phyloP scores from a whole-genome alignment of 2,329 filamentous ascomycete genomes.

The Albifimbria verrucaria region DNA sequence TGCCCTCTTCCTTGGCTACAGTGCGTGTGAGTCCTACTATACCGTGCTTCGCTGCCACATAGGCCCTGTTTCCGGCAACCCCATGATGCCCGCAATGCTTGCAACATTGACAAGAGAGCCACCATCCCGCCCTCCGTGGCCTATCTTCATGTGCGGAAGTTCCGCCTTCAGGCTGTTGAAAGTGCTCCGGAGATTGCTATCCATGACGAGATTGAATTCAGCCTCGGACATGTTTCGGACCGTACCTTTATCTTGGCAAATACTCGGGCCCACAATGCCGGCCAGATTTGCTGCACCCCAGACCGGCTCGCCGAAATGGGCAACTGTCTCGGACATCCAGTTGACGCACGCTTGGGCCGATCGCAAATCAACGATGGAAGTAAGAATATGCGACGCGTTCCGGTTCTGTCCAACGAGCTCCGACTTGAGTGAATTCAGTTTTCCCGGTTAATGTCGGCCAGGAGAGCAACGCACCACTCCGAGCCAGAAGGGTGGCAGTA shows the following conservation, averaged over 20 bases:
- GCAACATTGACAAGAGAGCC: slow-evolving; percentile 9
- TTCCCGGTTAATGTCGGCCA: too few relatives aligned
- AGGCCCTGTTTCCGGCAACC: not conserved
- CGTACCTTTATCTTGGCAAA: not conserved
- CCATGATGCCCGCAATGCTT: slow-evolving; percentile 1
- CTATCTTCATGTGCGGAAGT: slow-evolving; percentile 2
- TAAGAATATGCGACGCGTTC: not conserved
- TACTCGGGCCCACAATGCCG: not conserved
- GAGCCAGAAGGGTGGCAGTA: too few relatives aligned
- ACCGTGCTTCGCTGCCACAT: slow-evolving; percentile 6
- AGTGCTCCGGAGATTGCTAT: slow-evolving; percentile 1
- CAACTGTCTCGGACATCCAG: not conserved
- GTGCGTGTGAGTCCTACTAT: slow-evolving; percentile 2
- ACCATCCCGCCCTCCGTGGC: not conserved
- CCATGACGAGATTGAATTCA: slow-evolving; percentile 1
- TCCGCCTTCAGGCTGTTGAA: slow-evolving; percentile 5
- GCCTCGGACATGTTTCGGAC: not conserved
- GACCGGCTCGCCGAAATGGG: slow-evolving; percentile 1
- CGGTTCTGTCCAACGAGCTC: too few relatives aligned
- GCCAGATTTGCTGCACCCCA: slow-evolving; percentile 5
- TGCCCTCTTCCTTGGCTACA: slow-evolving; percentile 7
- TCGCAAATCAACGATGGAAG: not conserved
- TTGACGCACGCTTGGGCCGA: not conserved
- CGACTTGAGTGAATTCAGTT: too few relatives aligned
- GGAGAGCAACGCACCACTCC: too few relatives aligned